Percentiles rank a stretch among this genome's conserved stretches.
phyloP scores from a whole-genome alignment of 2,329 filamentous ascomycete genomes.

The Stromatinia cepivora region DNA sequence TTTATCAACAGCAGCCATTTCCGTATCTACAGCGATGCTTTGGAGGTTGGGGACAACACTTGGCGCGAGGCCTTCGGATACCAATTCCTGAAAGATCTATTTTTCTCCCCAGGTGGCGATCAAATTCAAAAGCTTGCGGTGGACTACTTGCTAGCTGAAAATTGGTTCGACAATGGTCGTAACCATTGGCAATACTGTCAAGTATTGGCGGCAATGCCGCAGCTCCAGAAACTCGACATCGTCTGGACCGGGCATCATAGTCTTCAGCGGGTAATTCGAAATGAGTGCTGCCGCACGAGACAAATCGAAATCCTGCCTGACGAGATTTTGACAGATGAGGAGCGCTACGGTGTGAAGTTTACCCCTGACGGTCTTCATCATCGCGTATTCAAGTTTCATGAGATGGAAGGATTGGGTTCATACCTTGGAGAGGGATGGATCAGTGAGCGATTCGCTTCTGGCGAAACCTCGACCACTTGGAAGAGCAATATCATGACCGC shows the following conservation, averaged over 20 bases:
- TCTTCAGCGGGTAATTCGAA: background rate
- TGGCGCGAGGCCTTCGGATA: slow-evolving; percentile 8
- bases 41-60: background rate
- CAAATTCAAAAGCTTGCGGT: background rate
- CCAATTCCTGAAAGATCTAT: background rate
- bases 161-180: background rate
- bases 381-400: background rate
- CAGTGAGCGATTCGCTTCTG: background rate
- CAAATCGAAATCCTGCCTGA: background rate
- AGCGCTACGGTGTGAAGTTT: background rate
- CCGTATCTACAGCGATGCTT: background rate
- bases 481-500: background rate
- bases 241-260: background rate
- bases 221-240: background rate
- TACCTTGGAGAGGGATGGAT: background rate
- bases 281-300: background rate
- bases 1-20: background rate
- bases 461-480: background rate
- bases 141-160: background rate
- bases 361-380: background rate
- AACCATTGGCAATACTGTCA: slow-evolving; percentile 5
- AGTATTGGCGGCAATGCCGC: slow-evolving; percentile 6
- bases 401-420: background rate
- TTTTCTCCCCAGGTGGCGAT: background rate
- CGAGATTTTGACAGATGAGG: background rate